Evolutionary conservation across 306 rosid genomes (phyloP).

Genomic region (Vigna trinervia): DNA sequence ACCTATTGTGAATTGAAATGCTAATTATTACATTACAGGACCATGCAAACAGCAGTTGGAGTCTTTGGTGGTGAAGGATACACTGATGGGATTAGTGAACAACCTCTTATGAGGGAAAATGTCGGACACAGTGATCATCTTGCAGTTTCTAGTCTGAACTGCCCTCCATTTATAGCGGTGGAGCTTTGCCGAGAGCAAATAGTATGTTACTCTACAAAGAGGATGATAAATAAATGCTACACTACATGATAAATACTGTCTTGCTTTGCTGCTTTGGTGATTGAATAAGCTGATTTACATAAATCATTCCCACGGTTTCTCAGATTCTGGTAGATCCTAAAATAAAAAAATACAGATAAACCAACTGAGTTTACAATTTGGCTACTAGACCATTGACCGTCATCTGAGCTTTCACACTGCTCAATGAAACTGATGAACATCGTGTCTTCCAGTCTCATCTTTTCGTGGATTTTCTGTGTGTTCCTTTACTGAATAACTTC

Average conservation of each 20-base stretch:
- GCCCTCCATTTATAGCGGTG: constrained; percentile 79
- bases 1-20: constrained; percentile 24
- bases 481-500: background rate
- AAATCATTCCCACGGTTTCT: constrained; percentile 18
- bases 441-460: constrained; percentile 9
- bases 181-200: constrained; percentile 88
- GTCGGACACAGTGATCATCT: constrained; percentile 69
- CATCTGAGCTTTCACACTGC: constrained; percentile 10
- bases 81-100: constrained; percentile 56
- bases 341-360: constrained; percentile 13
- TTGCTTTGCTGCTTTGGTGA: constrained; percentile 23
- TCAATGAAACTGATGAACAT: constrained; percentile 10
- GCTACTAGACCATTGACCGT: constrained; percentile 10
- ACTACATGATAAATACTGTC: background rate
- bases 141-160: constrained; percentile 68
- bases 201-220: constrained; percentile 49
- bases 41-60: constrained; percentile 97
- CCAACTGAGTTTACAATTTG: background rate
- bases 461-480: background rate
- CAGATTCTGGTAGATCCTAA: constrained; percentile 17
- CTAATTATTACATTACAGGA: constrained; percentile 58
- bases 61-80: constrained; percentile 77
- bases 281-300: constrained; percentile 27
- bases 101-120: constrained; percentile 74
- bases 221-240: constrained; percentile 16